phyloP scores from a whole-genome alignment of 139 green algal species.

The Micractinium sp. region DNA sequence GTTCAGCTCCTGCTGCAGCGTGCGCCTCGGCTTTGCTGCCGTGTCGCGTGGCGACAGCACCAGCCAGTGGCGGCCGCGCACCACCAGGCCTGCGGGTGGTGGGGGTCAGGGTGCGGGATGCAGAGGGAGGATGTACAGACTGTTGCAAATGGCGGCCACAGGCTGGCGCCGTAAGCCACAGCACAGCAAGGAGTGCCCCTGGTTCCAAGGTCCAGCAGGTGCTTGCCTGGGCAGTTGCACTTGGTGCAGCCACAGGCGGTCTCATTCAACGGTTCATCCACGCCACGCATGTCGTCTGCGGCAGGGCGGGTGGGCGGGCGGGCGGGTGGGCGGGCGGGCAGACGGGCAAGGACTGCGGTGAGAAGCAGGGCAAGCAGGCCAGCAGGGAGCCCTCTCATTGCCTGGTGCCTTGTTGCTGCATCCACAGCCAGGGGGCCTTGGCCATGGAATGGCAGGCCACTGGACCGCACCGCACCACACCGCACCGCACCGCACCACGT shows the following conservation, averaged over 20 bases:
- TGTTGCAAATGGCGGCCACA: too few species aligned
- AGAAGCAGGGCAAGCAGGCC: background rate
- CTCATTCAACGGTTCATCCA: constrained; percentile 80
- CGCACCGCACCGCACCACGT: too few species aligned
- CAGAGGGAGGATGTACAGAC: too few species aligned
- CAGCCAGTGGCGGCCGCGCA: constrained; percentile 33
- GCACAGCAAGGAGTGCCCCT: background rate
- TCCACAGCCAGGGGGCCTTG: too few species aligned
- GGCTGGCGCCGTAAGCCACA: too few species aligned
- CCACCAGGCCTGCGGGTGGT: constrained; percentile 29
- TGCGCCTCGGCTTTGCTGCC: constrained; percentile 34
- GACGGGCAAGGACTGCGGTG: too few species aligned
- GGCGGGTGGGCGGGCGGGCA: background rate
- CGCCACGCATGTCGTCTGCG: constrained; percentile 72
- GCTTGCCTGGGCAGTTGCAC: constrained; percentile 54
- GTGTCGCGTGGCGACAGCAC: constrained; percentile 10
- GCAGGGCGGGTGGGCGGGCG: background rate
- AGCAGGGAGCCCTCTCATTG: background rate
- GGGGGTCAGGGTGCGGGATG: background rate
- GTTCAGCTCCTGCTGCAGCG: constrained; percentile 56
- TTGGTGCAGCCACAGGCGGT: constrained; percentile 69
- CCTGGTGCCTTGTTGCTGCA: too few species aligned
- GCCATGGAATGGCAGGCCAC: too few species aligned
- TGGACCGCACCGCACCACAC: background rate
- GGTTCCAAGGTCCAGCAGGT: constrained; percentile 3